Percentiles rank a stretch among this genome's conserved stretches.
These are phyloP conservation scores for Sanghuangporus weigelae DNA, from an alignment of 1,284 basidiomycete genomes.

Conservation along the genomic window DNA sequence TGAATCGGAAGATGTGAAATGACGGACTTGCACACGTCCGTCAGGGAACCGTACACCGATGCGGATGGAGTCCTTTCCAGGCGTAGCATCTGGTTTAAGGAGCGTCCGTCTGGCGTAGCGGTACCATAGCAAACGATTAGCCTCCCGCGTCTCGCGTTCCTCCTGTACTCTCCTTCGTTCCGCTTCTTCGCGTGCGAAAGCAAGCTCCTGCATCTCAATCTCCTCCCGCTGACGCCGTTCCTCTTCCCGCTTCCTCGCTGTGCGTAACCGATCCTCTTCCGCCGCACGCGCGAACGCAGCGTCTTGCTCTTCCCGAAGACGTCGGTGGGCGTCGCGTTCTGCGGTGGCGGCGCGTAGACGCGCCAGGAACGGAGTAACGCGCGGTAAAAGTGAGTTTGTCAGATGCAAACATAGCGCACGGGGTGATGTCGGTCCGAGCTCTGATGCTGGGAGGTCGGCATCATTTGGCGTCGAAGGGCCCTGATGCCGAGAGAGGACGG, in stretches of 20 bases:
- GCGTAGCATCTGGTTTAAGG: constrained; percentile 19
- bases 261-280: constrained; percentile 64
- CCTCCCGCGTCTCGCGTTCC: constrained; percentile 28
- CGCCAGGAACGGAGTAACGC: constrained; percentile 68
- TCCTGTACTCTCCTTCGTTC: constrained; percentile 24
- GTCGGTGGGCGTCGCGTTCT: constrained; percentile 58
- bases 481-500: constrained; percentile 79
- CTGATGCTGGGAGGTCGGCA: constrained; percentile 5
- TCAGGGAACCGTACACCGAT: constrained; percentile 66
- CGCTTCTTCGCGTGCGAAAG: constrained; percentile 28
- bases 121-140: constrained; percentile 44
- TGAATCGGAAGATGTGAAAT: constrained; percentile 46
- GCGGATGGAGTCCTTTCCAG: constrained; percentile 37
- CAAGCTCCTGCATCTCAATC: constrained; percentile 28
- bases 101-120: constrained; percentile 24
- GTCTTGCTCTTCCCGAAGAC: constrained; percentile 79
- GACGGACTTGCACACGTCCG: constrained; percentile 54
- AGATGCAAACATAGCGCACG: constrained; percentile 61
- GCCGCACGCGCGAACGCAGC: constrained; percentile 67
- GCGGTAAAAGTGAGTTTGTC: constrained; percentile 67
- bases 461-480: constrained; percentile 49
- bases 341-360: constrained; percentile 46
- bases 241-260: constrained; percentile 42
- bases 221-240: constrained; percentile 34
- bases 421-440: constrained; percentile 53